Percentiles rank a stretch among this genome's conserved stretches.
Conservation (phyloP, 352 stramenopile genomes). For the Thalassiosira mediterranea region DNA sequence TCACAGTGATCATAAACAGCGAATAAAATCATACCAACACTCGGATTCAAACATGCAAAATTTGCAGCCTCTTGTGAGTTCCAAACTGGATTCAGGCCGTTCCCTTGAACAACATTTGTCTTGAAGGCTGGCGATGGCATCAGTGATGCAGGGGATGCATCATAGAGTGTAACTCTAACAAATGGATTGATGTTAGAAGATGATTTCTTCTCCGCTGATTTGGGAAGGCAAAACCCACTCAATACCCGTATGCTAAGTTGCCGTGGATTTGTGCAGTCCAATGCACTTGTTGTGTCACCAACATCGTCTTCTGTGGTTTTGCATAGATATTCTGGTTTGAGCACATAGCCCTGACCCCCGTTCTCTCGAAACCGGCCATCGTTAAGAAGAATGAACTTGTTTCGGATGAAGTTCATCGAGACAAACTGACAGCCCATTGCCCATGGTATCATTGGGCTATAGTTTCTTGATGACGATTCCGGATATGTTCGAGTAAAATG, state of each 20-base stretch:
- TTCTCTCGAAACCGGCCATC: constrained; percentile 78
- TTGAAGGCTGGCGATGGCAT: constrained; percentile 35
- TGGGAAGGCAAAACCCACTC: constrained; percentile 56
- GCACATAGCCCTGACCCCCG: constrained; percentile 75
- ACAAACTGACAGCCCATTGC: constrained; percentile 76
- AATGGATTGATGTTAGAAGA: constrained; percentile 49
- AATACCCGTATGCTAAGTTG: constrained; percentile 64
- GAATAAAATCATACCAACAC: constrained; percentile 69
- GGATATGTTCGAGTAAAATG: constrained; percentile 74
- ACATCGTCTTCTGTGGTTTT: constrained; percentile 25
- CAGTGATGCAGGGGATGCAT: constrained; percentile 50
- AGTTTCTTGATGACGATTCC: constrained; percentile 55
- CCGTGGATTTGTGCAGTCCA: constrained; percentile 40
- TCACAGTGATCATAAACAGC: constrained; percentile 67
- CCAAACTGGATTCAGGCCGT: constrained; percentile 78
- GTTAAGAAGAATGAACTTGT: constrained; percentile 72
- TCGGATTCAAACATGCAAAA: constrained; percentile 57
- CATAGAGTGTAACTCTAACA: constrained; percentile 70
- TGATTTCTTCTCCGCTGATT: constrained; percentile 32
- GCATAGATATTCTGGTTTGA: constrained; percentile 71
- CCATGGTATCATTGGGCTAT: constrained; percentile 69
- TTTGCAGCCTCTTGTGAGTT: constrained; percentile 46
- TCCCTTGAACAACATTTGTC: constrained; percentile 52
- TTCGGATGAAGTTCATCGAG: constrained; percentile 71
- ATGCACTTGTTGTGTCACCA: constrained; percentile 20